Evolutionary conservation across 208 protist species (phyloP), one percentile per base, ranked within the genome.

Genomic region (Trypanosoma theileri): DNA sequence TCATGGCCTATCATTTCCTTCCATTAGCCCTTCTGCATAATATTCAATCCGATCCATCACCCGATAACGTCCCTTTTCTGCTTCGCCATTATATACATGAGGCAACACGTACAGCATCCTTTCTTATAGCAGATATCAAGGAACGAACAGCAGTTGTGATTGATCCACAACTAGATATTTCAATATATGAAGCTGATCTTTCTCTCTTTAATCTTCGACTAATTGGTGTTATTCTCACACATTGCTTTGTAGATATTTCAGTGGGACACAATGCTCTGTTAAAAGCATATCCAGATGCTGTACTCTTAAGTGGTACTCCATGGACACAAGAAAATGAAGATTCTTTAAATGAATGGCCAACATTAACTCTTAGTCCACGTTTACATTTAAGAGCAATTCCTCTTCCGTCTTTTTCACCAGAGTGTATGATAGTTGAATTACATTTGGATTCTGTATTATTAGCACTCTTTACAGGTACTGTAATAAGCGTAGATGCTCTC

Each of bases 71-170:
- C 4, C 56, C 70, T 14, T 73, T 88, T 40, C 46, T 92, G 21
- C 28, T 92, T n/a, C 84, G 86, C 10, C 85, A 92, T 45, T 94
- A 91, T 75, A 73, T 90, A 40, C 84, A 94, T 63, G 89, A 94
- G 50, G 74, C 79, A 8, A 81, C 80, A 22, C 85, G 85, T 50
- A 92, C 84, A 0, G 61, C 77, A 0, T 90, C 89, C 6, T 92
- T 92, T 31, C 70, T 94, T 21, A 59, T 94, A 4, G 86, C 77
- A 4, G 79, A 87, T 60, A 26, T 56, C 19, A 26, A 6, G 2
- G 42, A 66, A 22, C 28, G 62, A 13, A 48, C 40, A 10, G 76
- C 73, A 17, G 73, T 68, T n/a, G 31, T 93, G 31, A 75, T 93
- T 50, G 87, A 93, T 62, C 84, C 87, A 6, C 73, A 73, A 14